Percentiles rank a stretch among this genome's conserved stretches.
Conservation (phyloP, 1,284 basidiomycete species). For the Thecaphora thlaspeos region DNA sequence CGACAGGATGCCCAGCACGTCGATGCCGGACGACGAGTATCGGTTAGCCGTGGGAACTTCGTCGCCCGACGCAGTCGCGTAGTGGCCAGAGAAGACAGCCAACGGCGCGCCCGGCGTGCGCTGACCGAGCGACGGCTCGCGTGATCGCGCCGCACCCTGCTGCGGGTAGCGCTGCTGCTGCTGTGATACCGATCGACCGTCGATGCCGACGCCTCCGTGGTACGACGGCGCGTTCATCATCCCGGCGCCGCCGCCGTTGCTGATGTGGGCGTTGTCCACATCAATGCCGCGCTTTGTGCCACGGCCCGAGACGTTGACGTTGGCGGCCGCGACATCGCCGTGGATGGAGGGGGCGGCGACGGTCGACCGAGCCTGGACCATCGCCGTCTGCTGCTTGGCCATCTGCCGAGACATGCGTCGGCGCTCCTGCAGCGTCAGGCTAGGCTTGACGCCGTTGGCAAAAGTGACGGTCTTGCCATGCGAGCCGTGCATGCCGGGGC, state of each 20-base stretch:
- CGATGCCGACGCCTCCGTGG: too few species aligned
- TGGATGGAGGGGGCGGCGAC: slow-evolving; percentile 2
- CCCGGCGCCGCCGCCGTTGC: slow-evolving; percentile 3
- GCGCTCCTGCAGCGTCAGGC: slow-evolving; percentile 44
- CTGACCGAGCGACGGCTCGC: neutral
- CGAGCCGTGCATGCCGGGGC: neutral
- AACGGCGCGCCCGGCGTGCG: neutral
- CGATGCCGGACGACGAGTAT: slow-evolving; percentile 86
- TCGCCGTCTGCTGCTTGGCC: slow-evolving; percentile 14
- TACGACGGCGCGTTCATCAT: too few species aligned
- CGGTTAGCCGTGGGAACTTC: slow-evolving; percentile 51
- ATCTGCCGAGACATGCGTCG: slow-evolving; percentile 41
- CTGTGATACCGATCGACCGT: neutral
- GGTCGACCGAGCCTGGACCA: neutral
- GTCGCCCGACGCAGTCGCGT: slow-evolving; percentile 21
- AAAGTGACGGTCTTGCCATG: neutral
- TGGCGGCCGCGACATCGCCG: neutral
- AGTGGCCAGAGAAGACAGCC: slow-evolving; percentile 23
- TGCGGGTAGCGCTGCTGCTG: too few species aligned
- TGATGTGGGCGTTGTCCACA: slow-evolving; percentile 14
- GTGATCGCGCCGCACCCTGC: too few species aligned
- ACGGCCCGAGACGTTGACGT: slow-evolving; percentile 8
- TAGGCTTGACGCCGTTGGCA: neutral
- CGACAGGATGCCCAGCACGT: slow-evolving; percentile 77
- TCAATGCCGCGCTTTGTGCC: slow-evolving; percentile 27